Evolutionary conservation across 2,329 filamentous ascomycete genomes (phyloP).

Genomic region (Mollisiaceae sp.): DNA sequence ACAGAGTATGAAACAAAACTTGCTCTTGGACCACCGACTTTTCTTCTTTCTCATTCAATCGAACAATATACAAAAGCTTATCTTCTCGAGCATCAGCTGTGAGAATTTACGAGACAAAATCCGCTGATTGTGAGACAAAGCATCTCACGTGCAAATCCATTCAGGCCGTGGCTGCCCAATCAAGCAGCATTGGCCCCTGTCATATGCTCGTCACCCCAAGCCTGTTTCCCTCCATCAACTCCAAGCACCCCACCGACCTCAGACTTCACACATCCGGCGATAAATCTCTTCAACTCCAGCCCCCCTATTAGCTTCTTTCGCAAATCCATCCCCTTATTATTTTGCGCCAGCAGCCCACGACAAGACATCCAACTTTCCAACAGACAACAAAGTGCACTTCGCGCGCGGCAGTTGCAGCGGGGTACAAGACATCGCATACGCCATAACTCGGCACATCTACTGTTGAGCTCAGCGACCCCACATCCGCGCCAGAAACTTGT

Average conservation of each 20-base stretch:
- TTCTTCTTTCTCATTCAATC: background rate
- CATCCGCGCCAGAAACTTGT: background rate
- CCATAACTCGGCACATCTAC: background rate
- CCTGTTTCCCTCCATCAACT: constrained; percentile 20
- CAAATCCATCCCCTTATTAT: constrained; percentile 10
- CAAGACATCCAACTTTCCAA: background rate
- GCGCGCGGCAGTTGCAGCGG: constrained; percentile 11
- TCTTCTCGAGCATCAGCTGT: background rate
- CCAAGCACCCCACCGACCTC: constrained; percentile 22
- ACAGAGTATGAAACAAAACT: constrained; percentile 6
- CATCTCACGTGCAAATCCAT: constrained; percentile 17
- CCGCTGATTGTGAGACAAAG: constrained; percentile 6
- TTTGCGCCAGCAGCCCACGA: constrained; percentile 6
- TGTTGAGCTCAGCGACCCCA: constrained; percentile 6
- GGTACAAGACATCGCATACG: constrained; percentile 16
- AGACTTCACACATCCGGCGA: constrained; percentile 14
- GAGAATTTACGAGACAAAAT: background rate
- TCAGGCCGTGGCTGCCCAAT: constrained; percentile 19
- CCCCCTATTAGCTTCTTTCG: constrained; percentile 23
- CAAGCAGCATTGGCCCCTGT: constrained; percentile 15
- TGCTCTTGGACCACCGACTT: background rate
- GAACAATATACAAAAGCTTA: background rate
- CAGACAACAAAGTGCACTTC: constrained; percentile 1
- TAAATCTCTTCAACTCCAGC: constrained; percentile 33
- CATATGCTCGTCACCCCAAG: constrained; percentile 22